A percentile compares a stretch with the other conserved stretches of the same genome.
Conservation (phyloP, 2,329 filamentous ascomycete genomes). For the Colletotrichum truncatum region DNA sequence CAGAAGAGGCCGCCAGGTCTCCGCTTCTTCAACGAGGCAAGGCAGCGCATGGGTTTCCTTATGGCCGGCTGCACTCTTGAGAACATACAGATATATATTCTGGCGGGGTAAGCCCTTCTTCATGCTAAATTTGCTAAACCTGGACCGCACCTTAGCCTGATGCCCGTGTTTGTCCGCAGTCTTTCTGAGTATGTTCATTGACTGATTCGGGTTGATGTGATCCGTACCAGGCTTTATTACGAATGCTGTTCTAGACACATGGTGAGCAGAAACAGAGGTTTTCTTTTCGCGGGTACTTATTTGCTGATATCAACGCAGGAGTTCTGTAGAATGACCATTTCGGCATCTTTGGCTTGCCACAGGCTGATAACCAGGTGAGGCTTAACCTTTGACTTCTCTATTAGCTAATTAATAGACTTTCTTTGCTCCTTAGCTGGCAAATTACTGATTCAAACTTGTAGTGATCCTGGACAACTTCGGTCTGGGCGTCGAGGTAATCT, state of each 20-base stretch:
- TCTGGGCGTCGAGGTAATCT: slow-evolving; percentile 57
- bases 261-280: slow-evolving; percentile 3
- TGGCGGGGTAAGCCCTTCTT: slow-evolving; percentile 58
- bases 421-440: background rate
- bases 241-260: slow-evolving; percentile 51
- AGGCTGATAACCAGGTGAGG: slow-evolving; percentile 62
- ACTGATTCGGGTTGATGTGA: background rate
- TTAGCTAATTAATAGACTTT: background rate
- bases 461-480: slow-evolving; percentile 54
- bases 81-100: slow-evolving; percentile 65
- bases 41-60: slow-evolving; percentile 66
- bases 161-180: background rate
- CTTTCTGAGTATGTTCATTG: background rate
- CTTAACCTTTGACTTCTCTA: background rate
- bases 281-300: background rate
- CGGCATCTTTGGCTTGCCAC: slow-evolving; percentile 66
- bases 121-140: background rate
- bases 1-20: slow-evolving; percentile 60
- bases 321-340: slow-evolving; percentile 66
- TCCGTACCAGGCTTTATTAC: slow-evolving; percentile 56
- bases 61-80: slow-evolving; percentile 64
- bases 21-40: slow-evolving; percentile 69
- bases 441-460: slow-evolving; percentile 28
- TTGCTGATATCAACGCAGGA: slow-evolving; percentile 51
- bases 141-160: background rate